These are phyloP conservation scores for Puccinia hordei DNA, from an alignment of 1,284 basidiomycete species.

Conservation along the genomic window DNA sequence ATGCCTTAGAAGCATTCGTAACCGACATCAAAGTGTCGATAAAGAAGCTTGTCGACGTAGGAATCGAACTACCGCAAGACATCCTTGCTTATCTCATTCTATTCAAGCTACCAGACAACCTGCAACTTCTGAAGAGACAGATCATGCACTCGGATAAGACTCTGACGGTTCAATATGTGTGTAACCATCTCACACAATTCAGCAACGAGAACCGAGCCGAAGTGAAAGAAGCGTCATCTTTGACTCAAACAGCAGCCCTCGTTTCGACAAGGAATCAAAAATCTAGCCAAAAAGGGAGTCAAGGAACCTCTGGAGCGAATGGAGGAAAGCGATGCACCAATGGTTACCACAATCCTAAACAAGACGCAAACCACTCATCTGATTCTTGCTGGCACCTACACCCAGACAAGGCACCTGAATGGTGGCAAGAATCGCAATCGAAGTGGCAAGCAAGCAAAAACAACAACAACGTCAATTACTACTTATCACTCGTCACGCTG, in stretches of 20 bases:
- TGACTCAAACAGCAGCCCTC: constrained; percentile 11
- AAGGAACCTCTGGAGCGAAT: not conserved
- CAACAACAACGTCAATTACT: constrained; percentile 19
- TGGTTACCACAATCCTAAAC: no score
- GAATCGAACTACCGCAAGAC: no score
- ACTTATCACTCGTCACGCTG: not conserved
- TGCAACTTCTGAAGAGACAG: not conserved
- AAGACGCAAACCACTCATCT: no score
- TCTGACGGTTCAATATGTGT: not conserved
- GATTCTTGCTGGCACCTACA: no score
- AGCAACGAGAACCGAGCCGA: no score
- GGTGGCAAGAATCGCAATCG: not conserved
- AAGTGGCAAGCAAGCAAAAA: constrained; percentile 22
- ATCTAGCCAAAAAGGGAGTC: not conserved
- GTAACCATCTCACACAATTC: no score
- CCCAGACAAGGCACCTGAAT: no score
- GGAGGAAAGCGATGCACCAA: not conserved
- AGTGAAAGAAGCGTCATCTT: not conserved
- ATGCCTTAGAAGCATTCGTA: no score
- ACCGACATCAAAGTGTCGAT: no score
- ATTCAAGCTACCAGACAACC: not conserved
- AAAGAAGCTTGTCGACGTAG: no score
- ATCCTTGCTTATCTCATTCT: no score
- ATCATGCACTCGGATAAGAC: not conserved
- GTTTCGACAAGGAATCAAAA: not conserved